These are phyloP conservation scores for Leptomonas seymouri DNA, from an alignment of 208 protist genomes.

Conservation along the genomic window DNA sequence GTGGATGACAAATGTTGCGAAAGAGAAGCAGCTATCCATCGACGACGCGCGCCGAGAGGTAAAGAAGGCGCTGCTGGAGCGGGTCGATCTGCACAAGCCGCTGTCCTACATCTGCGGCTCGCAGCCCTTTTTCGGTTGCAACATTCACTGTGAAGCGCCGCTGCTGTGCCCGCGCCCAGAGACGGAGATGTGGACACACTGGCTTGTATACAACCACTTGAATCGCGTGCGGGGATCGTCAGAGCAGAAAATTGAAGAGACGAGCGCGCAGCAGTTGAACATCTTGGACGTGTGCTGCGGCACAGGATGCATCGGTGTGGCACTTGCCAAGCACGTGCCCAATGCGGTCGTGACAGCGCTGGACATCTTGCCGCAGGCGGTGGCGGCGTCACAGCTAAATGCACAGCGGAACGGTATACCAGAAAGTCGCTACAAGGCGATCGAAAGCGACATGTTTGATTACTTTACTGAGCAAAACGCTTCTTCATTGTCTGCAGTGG, in stretches of 20 bases:
- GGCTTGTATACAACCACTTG: constrained; percentile 62
- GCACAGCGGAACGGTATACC: constrained; percentile 63
- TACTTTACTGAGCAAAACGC: constrained; percentile 37
- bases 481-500: background rate
- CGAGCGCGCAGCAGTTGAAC: constrained; percentile 7
- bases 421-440: constrained; percentile 41
- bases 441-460: constrained; percentile 85
- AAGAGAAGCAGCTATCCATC: background rate
- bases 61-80: constrained; percentile 75
- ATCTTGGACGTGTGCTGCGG: constrained; percentile 89
- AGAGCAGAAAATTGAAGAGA: background rate
- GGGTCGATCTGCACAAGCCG: constrained; percentile 82
- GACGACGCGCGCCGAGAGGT: constrained; percentile 51
- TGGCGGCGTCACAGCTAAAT: constrained; percentile 53
- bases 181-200: constrained; percentile 92
- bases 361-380: constrained; percentile 65
- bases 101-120: constrained; percentile 87
- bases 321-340: constrained; percentile 74
- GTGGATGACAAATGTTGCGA: constrained; percentile 43
- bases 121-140: constrained; percentile 87
- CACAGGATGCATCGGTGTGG: constrained; percentile 88
- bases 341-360: constrained; percentile 55
- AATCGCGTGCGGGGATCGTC: constrained; percentile 3
- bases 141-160: constrained; percentile 68
- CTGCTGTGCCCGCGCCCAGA: constrained; percentile 84